Percentiles rank a stretch among this genome's conserved stretches.
phyloP scores from a whole-genome alignment of 1,139 yeast species.

The Debaryomycetaceae sp. region DNA sequence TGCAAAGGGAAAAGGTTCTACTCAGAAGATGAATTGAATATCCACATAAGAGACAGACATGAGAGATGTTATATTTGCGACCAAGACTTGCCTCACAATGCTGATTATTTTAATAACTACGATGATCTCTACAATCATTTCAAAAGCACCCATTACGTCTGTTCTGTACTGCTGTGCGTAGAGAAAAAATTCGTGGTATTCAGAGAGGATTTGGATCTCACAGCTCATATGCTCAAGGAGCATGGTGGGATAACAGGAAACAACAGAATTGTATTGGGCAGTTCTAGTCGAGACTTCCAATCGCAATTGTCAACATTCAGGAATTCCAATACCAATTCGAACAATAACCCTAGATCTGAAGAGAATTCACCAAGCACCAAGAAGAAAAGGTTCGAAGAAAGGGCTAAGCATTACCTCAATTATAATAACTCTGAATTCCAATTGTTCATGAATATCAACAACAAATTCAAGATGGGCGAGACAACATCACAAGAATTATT shows the following conservation, averaged over 20 bases:
- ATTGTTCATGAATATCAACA: constrained; percentile 50
- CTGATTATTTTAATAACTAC: constrained; percentile 78
- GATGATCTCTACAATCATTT: constrained; percentile 75
- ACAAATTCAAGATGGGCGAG: constrained; percentile 42
- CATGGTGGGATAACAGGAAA: constrained; percentile 64
- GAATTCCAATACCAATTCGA: constrained; percentile 5
- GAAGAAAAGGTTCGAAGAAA: constrained; percentile 68
- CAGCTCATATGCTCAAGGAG: constrained; percentile 83
- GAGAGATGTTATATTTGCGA: constrained; percentile 92
- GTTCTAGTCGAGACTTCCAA: constrained; percentile 47
- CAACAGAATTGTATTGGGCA: constrained; percentile 36
- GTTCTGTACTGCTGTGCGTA: constrained; percentile 77
- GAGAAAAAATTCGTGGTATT: constrained; percentile 92
- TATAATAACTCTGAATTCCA: constrained; percentile 48
- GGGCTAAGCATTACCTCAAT: constrained; percentile 75
- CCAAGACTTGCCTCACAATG: constrained; percentile 56
- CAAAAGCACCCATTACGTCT: constrained; percentile 65
- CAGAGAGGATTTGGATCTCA: constrained; percentile 77
- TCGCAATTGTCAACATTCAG: constrained; percentile 66
- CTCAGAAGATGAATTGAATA: constrained; percentile 80
- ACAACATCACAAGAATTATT: constrained; percentile 50
- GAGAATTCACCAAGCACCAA: constrained; percentile 50
- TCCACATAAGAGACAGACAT: constrained; percentile 81
- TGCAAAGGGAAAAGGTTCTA: constrained; percentile 76
- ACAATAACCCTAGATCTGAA: constrained; percentile 18